phyloP scores from a whole-genome alignment of 225 moss, liverwort and hornwort genomes.

The Rhytidiadelphus loreus region DNA sequence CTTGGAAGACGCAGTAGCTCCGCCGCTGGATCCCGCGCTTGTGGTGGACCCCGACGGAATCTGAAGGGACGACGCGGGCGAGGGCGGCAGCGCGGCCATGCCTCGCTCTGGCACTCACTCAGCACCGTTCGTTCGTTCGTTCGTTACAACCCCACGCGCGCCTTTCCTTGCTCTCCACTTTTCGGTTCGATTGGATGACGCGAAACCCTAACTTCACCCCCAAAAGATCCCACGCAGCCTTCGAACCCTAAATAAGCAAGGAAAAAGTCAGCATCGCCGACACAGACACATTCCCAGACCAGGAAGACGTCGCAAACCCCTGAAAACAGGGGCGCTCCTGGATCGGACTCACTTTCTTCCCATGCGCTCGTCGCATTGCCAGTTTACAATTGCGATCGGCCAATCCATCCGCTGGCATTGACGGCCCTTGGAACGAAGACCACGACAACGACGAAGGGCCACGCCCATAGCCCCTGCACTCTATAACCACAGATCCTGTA shows the following conservation, averaged over 20 bases:
- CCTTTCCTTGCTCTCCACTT: background rate
- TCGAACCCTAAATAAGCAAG: background rate
- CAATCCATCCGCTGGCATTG: background rate
- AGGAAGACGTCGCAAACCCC: background rate
- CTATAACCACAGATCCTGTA: background rate
- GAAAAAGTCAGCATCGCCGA: conserved; percentile 5
- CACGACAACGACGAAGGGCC: background rate
- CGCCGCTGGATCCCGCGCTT: conserved; percentile 58
- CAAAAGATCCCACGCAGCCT: background rate
- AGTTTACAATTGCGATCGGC: background rate
- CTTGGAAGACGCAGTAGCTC: conserved; percentile 52
- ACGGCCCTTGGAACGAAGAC: background rate
- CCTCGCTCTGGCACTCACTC: conserved; percentile 7
- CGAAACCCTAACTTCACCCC: conserved; percentile 6
- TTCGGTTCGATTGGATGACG: conserved; percentile 27
- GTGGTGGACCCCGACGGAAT: conserved; percentile 65
- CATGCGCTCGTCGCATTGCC: background rate
- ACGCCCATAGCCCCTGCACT: background rate
- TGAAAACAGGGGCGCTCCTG: background rate
- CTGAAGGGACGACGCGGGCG: conserved; percentile 49
- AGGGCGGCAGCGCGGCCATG: conserved; percentile 55
- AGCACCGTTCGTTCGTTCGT: conserved; percentile 17
- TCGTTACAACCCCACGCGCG: background rate
- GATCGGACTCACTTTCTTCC: background rate
- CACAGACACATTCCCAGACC: background rate